Evolutionary conservation across 2,329 filamentous ascomycete species (phyloP).

Genomic region (Onygenales sp.): DNA sequence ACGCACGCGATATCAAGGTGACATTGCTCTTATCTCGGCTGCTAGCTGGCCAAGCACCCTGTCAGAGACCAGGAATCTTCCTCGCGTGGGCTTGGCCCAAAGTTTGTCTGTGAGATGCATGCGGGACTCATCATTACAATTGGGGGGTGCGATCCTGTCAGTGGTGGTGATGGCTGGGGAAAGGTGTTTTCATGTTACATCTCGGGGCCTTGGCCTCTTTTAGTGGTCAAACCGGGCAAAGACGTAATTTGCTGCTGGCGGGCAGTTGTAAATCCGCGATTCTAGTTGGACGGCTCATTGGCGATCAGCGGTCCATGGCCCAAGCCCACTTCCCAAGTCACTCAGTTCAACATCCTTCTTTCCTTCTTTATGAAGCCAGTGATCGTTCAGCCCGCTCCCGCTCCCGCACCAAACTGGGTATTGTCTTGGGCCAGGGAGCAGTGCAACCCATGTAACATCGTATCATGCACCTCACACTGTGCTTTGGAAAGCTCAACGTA

Average conservation of each 20-base stretch:
- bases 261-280: too few relatives aligned
- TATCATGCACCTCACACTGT: too few relatives aligned
- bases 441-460: too few relatives aligned
- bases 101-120: not conserved
- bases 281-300: not conserved
- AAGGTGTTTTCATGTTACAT: constrained; percentile 2
- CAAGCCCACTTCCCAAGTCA: not conserved
- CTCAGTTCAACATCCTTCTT: not conserved
- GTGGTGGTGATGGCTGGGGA: not conserved
- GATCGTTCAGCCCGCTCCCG: not conserved
- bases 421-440: too few relatives aligned
- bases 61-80: not conserved
- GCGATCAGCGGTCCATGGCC: not conserved
- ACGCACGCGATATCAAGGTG: not conserved
- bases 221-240: not conserved
- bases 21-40: not conserved
- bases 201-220: not conserved
- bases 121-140: not conserved
- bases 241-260: not conserved
- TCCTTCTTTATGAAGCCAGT: not conserved
- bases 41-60: not conserved
- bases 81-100: not conserved
- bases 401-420: too few relatives aligned
- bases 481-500: too few relatives aligned
- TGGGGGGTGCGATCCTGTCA: not conserved